Conservation (phyloP, 108 stramenopile genomes). For the Seminavis robusta region DNA sequence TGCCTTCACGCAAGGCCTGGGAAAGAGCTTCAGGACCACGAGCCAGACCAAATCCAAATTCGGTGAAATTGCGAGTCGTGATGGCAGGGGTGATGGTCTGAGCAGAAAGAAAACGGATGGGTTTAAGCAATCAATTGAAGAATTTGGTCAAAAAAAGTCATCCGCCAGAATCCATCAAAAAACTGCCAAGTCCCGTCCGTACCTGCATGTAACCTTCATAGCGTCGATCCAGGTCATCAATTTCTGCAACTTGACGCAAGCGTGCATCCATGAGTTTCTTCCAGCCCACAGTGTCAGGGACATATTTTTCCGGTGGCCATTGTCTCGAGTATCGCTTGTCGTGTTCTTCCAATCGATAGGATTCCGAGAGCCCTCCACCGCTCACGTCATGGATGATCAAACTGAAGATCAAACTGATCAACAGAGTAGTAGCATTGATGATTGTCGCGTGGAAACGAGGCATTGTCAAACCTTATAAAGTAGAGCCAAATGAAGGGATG, state of each 20-base stretch:
- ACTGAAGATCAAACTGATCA: too few relatives aligned
- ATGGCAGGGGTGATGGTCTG: slow-evolving; percentile 41
- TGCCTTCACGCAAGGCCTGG: slow-evolving; percentile 39
- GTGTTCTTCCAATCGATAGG: slow-evolving; percentile 49
- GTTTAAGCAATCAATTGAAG: neutral
- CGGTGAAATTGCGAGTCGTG: slow-evolving; percentile 58
- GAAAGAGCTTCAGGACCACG: slow-evolving; percentile 56
- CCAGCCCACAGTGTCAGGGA: slow-evolving; percentile 67
- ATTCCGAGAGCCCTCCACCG: slow-evolving; percentile 30
- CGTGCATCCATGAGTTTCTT: slow-evolving; percentile 45
- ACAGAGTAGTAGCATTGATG: too few relatives aligned
- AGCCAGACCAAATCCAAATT: slow-evolving; percentile 69
- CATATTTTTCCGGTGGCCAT: slow-evolving; percentile 59
- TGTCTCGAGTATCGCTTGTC: slow-evolving; percentile 49
- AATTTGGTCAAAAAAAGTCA: too few relatives aligned
- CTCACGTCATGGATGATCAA: too few relatives aligned
- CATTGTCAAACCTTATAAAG: too few relatives aligned
- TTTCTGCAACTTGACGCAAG: slow-evolving; percentile 51
- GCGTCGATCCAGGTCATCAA: slow-evolving; percentile 28
- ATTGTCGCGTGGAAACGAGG: too few relatives aligned
- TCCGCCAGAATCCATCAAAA: neutral
- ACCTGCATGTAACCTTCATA: slow-evolving; percentile 63
- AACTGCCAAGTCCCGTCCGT: neutral
- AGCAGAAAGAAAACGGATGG: neutral
- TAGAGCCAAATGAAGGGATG: too few relatives aligned